A percentile compares a stretch with the other conserved stretches of the same genome.
These are phyloP conservation scores for Podosphaera fusca DNA, from an alignment of 2,329 filamentous ascomycete genomes.

Conservation along the genomic window DNA sequence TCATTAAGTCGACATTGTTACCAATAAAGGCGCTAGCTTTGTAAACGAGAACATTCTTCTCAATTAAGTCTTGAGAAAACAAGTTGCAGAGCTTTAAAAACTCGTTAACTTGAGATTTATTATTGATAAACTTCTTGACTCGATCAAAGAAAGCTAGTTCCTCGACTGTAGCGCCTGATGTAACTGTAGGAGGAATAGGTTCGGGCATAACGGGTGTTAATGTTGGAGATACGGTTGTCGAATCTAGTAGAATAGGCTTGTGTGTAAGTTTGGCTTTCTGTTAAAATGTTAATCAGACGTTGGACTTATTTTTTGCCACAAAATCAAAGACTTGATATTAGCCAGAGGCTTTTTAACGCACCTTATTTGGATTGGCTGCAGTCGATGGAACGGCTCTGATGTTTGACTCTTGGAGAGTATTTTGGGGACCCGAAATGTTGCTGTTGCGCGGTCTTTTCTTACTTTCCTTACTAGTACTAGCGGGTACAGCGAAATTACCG, in stretches of 20 bases:
- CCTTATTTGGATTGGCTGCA: constrained; percentile 22
- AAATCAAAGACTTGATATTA: not conserved
- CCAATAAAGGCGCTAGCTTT: constrained; percentile 73
- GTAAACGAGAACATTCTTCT: constrained; percentile 58
- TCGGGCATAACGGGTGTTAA: constrained; percentile 73
- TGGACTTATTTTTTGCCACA: not conserved
- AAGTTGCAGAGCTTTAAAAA: constrained; percentile 95
- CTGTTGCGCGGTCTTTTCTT: constrained; percentile 50
- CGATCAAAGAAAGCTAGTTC: constrained; percentile 89
- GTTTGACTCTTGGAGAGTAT: constrained; percentile 9
- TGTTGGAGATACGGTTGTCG: constrained; percentile 44
- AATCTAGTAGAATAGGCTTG: constrained; percentile 19
- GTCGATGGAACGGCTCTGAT: constrained; percentile 14
- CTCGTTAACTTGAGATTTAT: constrained; percentile 80
- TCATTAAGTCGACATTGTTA: constrained; percentile 69
- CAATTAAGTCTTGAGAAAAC: constrained; percentile 80
- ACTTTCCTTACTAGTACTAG: constrained; percentile 65
- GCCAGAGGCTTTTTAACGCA: constrained; percentile 14
- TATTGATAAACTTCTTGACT: constrained; percentile 87
- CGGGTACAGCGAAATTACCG: constrained; percentile 71
- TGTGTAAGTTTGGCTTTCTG: constrained; percentile 50
- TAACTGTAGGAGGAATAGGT: constrained; percentile 55
- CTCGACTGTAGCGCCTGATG: constrained; percentile 53
- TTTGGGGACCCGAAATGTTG: constrained; percentile 18
- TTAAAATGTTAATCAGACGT: not conserved